Base-by-base conservation (phyloP, 208 protist genomes). In the Angomonas deanei region DNA sequence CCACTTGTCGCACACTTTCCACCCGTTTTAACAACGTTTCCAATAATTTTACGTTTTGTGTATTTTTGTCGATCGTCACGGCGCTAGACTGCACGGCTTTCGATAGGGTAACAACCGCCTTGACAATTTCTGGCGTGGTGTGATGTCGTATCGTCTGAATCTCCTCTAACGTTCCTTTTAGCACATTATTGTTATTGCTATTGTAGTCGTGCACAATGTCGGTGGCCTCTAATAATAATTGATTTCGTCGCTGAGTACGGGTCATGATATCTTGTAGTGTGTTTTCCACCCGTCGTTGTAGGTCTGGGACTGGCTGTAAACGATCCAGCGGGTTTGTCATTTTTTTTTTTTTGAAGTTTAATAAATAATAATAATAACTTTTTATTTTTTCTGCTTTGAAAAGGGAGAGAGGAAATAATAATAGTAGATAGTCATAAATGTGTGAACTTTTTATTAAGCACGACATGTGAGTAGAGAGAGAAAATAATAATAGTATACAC, bases 21-120 rank as follows among this genome's bases (percentile, higher is more conserved):
- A 90, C 88, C 10, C 88, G 82, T 53, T 59, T 53, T 10, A 88
- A 62, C 47, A 94, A 59, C 26, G 71, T 57, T 39, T 82, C 70
- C 1, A 86, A 68, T 5, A 64, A 72, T 33, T 76, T 71, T 47
- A 90, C 76, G 0, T 66, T 67, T 5, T 65, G 58, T 3, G 82
- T 86, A 62, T 78, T 86, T 2, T 66, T 58, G 46, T 86, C 80
- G 3, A 84, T 82, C 21, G 84, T 54, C 8, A 64, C 52, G 2
- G 82, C 88, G 69, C 78, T 84, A 30, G 61, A 52, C 1, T 71
- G 58, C 32, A 90, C 76, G 48, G 61, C 75, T 33, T 73, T 58
- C 21, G 88, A 80, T 11, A 88, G 70, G 0, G 50, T 31, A 6
- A 77, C 78, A 30, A 70, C 74, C 57, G 63, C 74, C 34, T 75